A percentile compares a stretch with the other conserved stretches of the same genome.
Evolutionary conservation across 305 asterid genomes (phyloP).

Genomic region (Solanum hybrid): DNA sequence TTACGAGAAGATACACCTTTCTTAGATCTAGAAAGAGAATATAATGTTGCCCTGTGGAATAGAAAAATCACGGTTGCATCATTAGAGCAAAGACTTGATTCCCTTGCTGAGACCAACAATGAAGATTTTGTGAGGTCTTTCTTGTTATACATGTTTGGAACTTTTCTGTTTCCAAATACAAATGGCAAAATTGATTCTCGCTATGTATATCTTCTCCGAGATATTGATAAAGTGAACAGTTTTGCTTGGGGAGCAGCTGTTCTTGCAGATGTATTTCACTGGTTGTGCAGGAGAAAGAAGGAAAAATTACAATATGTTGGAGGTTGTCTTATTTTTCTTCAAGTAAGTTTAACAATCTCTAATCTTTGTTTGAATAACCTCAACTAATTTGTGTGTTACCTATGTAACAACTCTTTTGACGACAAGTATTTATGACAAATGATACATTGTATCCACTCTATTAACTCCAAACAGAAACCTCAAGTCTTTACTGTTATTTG

Average conservation of each 20-base stretch:
- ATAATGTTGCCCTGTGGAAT: conserved; percentile 11
- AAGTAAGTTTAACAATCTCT: conserved; percentile 4
- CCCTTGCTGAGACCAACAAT: conserved; percentile 10
- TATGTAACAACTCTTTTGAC: background rate
- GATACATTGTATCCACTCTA: background rate
- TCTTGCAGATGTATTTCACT: conserved; percentile 13
- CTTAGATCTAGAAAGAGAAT: conserved; percentile 12
- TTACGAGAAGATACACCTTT: conserved; percentile 11
- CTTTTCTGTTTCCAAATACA: conserved; percentile 15
- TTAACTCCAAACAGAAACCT: conserved; percentile 3
- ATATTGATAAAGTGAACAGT: conserved; percentile 8
- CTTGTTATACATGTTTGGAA: conserved; percentile 15
- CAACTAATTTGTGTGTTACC: background rate
- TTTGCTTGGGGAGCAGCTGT: conserved; percentile 22
- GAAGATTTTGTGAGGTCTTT: conserved; percentile 16
- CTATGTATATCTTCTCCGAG: conserved; percentile 10
- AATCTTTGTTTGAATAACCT: background rate
- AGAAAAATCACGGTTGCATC: conserved; percentile 13
- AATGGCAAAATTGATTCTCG: conserved; percentile 19
- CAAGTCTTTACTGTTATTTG: background rate
- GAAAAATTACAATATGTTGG: conserved; percentile 20
- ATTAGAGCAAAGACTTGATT: conserved; percentile 15
- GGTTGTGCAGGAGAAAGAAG: conserved; percentile 16
- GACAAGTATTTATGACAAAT: background rate
- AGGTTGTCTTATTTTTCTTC: conserved; percentile 22